Base-by-base conservation (phyloP, 2,329 filamentous ascomycete genomes). In the Exophiala xenobiotica region DNA sequence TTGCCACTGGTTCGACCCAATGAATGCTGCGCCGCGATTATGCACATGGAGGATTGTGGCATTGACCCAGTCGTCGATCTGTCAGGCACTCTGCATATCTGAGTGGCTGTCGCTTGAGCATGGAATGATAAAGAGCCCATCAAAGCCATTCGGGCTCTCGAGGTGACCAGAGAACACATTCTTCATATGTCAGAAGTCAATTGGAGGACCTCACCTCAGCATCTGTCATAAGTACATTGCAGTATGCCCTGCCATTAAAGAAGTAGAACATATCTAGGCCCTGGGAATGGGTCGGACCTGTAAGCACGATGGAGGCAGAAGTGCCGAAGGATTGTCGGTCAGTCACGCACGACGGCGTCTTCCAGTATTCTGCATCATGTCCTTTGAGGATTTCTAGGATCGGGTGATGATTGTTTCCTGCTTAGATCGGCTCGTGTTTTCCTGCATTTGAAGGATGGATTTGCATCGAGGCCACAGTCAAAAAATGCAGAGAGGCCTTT, bases 271-370 rank as follows among this genome's bases (percentile, higher is more conserved):
- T 12, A n/a, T 31, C 27, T 31, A 27, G 11, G 4, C 4, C 4
- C 27, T 12, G 27, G 14, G 27, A 37, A 51, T 31, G 11, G 18
- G 14, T 14, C 35, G 35, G 40, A 20, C 31, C 22, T 33, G 49
- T 51, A 42, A 51, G 49, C 49, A 46, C 31, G 23, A 45, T 23
- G 41, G 8, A 31, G 38, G 31, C 23, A 31, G 20, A 37, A 53
- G 45, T 29, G 29, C 50, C 50, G 50, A 53, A 53, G 50, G 50
- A 53, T 53, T 38, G 50, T 31, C 39, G 45, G 50, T 49, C 39
- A 39, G 50, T 49, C 27, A 37, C 49, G 42, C 18, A 29, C 16
- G 24, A 41, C 48, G 48, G 40, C 16, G 18, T 46, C 24, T 24
- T 26, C 22, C 14, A 23, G 48, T 45, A 42, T 23, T 24, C 38